Conservation (phyloP, 768 basidiomycete genomes). For the Trametes meyenii region DNA sequence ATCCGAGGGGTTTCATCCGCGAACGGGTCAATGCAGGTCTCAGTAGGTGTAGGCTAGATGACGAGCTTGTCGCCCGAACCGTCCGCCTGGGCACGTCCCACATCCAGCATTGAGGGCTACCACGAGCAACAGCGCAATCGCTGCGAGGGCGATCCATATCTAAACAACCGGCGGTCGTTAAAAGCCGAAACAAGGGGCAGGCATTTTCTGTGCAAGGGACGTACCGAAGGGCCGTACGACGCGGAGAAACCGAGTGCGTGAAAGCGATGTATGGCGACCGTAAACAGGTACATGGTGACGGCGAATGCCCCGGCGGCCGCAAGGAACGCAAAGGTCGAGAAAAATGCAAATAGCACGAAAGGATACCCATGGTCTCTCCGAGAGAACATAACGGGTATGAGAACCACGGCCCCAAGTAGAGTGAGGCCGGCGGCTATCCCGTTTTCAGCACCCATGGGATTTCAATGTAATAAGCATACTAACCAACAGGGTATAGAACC, state of each 20-base stretch:
- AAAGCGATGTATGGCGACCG: constrained; percentile 23
- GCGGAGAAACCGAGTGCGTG: constrained; percentile 21
- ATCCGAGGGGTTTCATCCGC: background rate
- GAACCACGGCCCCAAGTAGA: constrained; percentile 12
- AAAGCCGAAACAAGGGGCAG: background rate
- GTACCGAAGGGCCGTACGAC: constrained; percentile 12
- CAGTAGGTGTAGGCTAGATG: constrained; percentile 24
- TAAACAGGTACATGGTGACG: constrained; percentile 26
- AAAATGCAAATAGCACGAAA: constrained; percentile 25
- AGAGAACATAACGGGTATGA: constrained; percentile 25
- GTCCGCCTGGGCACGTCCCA: constrained; percentile 27
- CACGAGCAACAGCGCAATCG: constrained; percentile 22
- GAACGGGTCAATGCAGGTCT: background rate
- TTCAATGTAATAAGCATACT: background rate
- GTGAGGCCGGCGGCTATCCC: constrained; percentile 27
- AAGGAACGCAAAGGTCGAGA: constrained; percentile 24
- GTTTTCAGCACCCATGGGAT: too few species aligned
- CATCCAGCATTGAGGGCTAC: constrained; percentile 29
- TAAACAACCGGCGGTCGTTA: background rate
- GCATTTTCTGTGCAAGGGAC: constrained; percentile 1
- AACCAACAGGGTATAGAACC: constrained; percentile 30
- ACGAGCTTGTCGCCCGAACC: constrained; percentile 25
- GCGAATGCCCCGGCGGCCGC: constrained; percentile 25
- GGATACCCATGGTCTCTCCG: constrained; percentile 23
- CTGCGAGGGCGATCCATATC: constrained; percentile 33